Base-by-base conservation (phyloP, 352 stramenopile species). In the Plasmopara muralis region DNA sequence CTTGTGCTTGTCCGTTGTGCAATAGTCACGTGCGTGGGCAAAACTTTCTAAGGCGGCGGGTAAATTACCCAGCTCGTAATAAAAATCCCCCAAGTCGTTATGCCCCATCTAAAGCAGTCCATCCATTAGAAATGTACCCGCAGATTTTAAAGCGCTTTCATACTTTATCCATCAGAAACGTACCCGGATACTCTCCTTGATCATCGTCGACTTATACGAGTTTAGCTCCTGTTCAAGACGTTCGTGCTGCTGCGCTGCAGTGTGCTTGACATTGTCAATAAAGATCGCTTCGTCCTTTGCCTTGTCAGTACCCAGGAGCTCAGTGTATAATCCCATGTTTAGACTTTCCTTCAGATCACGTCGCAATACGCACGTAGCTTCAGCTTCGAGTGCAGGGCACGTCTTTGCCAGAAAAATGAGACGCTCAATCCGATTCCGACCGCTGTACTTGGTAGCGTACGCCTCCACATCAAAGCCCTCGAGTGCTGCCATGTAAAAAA, bases 181-280 rank as follows among this genome's bases (percentile, higher is more conserved):
- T 68, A 93, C 82, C 50, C 85, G 73, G 54, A 95, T 95, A 69
- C 82, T 93, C 55, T 95, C 85, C 60, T 95, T 95, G 74, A 95
- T 93, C 75, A 93, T 87, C 13, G 77, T 93, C 31, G 81, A 93
- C 64, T 95, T 95, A 72, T 93, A 95, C 66, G 83, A 93, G 53
- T 93, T 91, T 14, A 95, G 74, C 55, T 95, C 85, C 48, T 92
- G 83, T 58, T 93, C 83, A 30, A 95, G 64, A 4, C 80, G 77
- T 43, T 92, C 85, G 44, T 93, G 81, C 54, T 88, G 79, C 34
- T 85, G 67, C 18, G 66, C 62, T 1, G 77, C 75, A 46, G 57
- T 86, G 47, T 79, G 77, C 42, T 78, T 78, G 20, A 87, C 67
- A 43, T 31, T 83, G 35, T 94, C 79, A 15, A 94, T 70, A 30